Base-by-base conservation (phyloP, 177 flowering plant species). In the Vitis hybrid region DNA sequence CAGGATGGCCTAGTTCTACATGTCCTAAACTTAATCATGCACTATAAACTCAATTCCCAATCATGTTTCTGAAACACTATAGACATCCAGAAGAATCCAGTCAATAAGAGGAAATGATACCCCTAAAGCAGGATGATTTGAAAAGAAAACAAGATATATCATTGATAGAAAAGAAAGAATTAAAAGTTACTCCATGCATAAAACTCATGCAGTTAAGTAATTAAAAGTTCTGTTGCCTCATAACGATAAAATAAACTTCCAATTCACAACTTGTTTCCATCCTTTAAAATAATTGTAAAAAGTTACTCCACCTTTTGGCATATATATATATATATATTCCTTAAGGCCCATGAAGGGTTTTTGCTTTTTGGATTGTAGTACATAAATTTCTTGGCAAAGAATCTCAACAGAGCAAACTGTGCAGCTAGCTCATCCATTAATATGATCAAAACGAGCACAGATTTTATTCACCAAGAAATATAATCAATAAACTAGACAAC, bases 401-500 rank as follows among this genome's bases (percentile, higher is more conserved):
- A 39, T 39, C 45, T 39, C 45, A 39, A 39, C 19, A 51, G 6
- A 64, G 16, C 29, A 64, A 64, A 50, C 50, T 22, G 13, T 64
- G 67, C 51, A 2, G 19, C 6, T 55, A 55, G 6, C 9, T 55
- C 6, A 4, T 4, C 5, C 4, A 20, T 60, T 20, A 19, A 26
- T 14, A 2, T 22, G 2, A 60, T 8, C 11, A 22, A 26, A 19
- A 62, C 26, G 49, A 33, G 12, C 15, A 33, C 20, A 66, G 29
- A 18, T 22, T 60, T 60, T 19, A 9, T 2, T 5, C 29, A 51
- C 18, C 14, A 51, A 3, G 19, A 56, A 50, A 71, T 5, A 63
- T n/a, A 50, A 31, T 51, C 19, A 39, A 31, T 59, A 50, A 48
- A 64, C 18, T 19, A 58, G 39, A 73, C 31, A 78, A 92, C 99